Evolutionary conservation across 73 alveolate species (phyloP).

Genomic region (Paramecium sexaurelia): DNA sequence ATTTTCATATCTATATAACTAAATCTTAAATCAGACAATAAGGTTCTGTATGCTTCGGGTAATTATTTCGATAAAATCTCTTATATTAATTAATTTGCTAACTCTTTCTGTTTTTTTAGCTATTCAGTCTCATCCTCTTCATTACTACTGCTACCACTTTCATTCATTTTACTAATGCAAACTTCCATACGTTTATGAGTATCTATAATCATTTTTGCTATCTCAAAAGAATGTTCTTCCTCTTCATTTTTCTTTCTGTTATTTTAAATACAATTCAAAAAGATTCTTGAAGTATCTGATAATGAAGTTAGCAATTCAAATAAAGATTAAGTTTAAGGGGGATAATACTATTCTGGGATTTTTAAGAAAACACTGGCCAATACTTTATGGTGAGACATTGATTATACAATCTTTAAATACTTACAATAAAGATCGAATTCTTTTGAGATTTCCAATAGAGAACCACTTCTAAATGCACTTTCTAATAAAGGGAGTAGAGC

Average conservation of each 20-base stretch:
- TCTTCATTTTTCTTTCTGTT: slow-evolving; percentile 64
- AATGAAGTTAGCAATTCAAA: slow-evolving; percentile 69
- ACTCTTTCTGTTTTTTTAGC: neutral
- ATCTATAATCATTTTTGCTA: slow-evolving; percentile 66
- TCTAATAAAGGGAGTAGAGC: slow-evolving; percentile 82
- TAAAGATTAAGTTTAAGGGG: slow-evolving; percentile 74
- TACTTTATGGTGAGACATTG: slow-evolving; percentile 66
- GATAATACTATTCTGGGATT: slow-evolving; percentile 72
- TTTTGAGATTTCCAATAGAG: slow-evolving; percentile 83
- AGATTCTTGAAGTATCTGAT: slow-evolving; percentile 69
- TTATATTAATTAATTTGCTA: slow-evolving; percentile 34
- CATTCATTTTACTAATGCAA: slow-evolving; percentile 30
- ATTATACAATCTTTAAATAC: slow-evolving; percentile 75
- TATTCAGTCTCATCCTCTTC: neutral
- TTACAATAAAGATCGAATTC: slow-evolving; percentile 70
- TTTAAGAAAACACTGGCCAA: slow-evolving; percentile 62
- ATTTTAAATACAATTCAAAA: slow-evolving; percentile 69
- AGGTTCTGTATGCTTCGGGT: slow-evolving; percentile 48
- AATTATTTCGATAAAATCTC: slow-evolving; percentile 50
- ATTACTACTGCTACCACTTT: slow-evolving; percentile 11
- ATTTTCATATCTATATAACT: slow-evolving; percentile 72
- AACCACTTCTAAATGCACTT: slow-evolving; percentile 82
- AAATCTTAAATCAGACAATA: slow-evolving; percentile 69
- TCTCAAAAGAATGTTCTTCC: slow-evolving; percentile 51
- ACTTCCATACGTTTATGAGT: slow-evolving; percentile 51